Evolutionary conservation across 2,329 filamentous ascomycete species (phyloP), one percentile per base, ranked within the genome.

Genomic region (Fusarium ambrosium): DNA sequence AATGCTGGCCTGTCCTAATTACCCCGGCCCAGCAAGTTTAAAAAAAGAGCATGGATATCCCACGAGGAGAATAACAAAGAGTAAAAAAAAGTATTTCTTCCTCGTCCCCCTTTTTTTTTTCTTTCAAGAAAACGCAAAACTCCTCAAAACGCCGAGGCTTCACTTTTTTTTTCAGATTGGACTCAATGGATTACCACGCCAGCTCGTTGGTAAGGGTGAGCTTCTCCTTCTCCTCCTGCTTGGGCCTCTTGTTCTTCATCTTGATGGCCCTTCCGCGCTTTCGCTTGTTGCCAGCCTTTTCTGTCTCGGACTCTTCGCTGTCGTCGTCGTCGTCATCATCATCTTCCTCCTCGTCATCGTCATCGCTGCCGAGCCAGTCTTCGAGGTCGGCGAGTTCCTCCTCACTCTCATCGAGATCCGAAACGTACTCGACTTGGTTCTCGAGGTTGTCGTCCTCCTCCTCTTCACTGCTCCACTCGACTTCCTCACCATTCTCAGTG

Each of bases 381-480:
- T 98, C 94, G 61, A 98, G 90, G 80, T 95, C 93, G 63, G 89
- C 91, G 22, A 94, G 85, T 76, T 95, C 94, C 67, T 94, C 93
- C 70, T 95, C 94, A 75, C 93, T 93, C 80, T 94, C 95, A 56
- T 95, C 95, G 66, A 97, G 85, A 82, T 98, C 97, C 80, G 94
- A 96, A 68, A 98, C 94, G 79, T 98, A 98, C 86, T 98, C 95
- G 56, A 98, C 93, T 70, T 93, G 90, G 55, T 91, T 93, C 68
- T 92, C 92, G 45, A 94, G 94, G 81, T 95, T 93, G 62, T 92
- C 90, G 53, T 92, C 90, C 71, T 89, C 89, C 62, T 91, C 90
- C 71, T 89, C 89, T 62, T 91, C 90, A 72, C 90, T 88, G 34
- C 94, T 92, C 72, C 91, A 89, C 65, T 93, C 92, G 16, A 87